phyloP scores from a whole-genome alignment of 2,329 filamentous ascomycete species.

The Cercospora zeae-maydis region DNA sequence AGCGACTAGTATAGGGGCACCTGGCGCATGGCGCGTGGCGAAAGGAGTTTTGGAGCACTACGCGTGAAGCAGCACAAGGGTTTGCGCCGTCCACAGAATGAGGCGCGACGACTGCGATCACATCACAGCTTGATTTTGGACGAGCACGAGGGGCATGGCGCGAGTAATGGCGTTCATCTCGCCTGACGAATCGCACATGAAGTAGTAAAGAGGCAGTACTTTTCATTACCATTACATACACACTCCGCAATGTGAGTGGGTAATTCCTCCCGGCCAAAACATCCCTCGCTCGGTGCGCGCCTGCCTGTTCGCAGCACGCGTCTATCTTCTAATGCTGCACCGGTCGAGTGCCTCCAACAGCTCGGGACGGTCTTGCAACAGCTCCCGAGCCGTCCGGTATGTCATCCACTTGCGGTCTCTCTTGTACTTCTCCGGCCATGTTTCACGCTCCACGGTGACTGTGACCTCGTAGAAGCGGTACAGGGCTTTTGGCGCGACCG shows the following conservation, averaged over 20 bases:
- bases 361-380: conserved; percentile 75
- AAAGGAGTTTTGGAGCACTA: neutral
- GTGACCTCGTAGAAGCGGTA: conserved; percentile 84
- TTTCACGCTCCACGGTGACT: conserved; percentile 77
- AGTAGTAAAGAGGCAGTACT: neutral
- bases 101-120: neutral
- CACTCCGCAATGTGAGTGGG: neutral
- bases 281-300: neutral
- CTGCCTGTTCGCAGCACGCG: neutral
- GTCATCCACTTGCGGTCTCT: conserved; percentile 86
- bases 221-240: neutral
- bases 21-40: neutral
- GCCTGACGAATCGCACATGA: neutral
- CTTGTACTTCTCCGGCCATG: conserved; percentile 95
- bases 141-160: neutral
- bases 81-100: neutral
- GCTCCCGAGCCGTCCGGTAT: conserved; percentile 74
- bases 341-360: conserved; percentile 80
- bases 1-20: conserved; percentile 61
- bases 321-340: conserved; percentile 48
- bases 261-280: conserved; percentile 25
- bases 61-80: neutral
- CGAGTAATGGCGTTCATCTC: neutral
- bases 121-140: neutral
- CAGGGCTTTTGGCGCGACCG: conserved; percentile 64